Evolutionary conservation across 2,329 filamentous ascomycete genomes (phyloP).

Genomic region (Massarina eburnea): DNA sequence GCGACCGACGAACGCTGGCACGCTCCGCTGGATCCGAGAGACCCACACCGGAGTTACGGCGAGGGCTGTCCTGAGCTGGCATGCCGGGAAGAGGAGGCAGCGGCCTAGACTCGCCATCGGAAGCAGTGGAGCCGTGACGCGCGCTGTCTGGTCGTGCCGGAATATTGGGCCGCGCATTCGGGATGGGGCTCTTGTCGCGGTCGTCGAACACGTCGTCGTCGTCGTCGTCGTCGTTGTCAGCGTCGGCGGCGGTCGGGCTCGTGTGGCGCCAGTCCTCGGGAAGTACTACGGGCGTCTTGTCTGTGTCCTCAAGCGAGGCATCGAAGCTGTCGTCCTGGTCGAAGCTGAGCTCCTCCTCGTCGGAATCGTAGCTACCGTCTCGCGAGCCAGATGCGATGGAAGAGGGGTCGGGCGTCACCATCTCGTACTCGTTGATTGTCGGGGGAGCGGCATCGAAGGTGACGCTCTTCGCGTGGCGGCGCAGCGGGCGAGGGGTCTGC

Average conservation of each 20-base stretch:
- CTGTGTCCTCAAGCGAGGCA: slow-evolving; percentile 89
- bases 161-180: slow-evolving; percentile 52
- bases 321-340: slow-evolving; percentile 87
- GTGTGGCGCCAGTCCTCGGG: slow-evolving; percentile 92
- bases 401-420: slow-evolving; percentile 95
- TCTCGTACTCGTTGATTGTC: slow-evolving; percentile 96
- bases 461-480: slow-evolving; percentile 92
- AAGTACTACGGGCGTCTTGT: slow-evolving; percentile 96
- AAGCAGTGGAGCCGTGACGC: slow-evolving; percentile 72
- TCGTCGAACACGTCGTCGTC: slow-evolving; percentile 70
- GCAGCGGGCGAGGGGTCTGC: slow-evolving; percentile 67
- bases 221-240: slow-evolving; percentile 52
- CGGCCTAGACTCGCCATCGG: slow-evolving; percentile 79
- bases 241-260: slow-evolving; percentile 65
- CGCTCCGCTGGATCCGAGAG: slow-evolving; percentile 72
- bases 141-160: slow-evolving; percentile 46
- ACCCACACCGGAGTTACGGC: slow-evolving; percentile 61
- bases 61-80: slow-evolving; percentile 56
- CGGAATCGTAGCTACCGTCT: slow-evolving; percentile 88
- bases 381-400: slow-evolving; percentile 86
- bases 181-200: slow-evolving; percentile 66
- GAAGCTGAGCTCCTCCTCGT: slow-evolving; percentile 68
- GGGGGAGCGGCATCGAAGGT: slow-evolving; percentile 94
- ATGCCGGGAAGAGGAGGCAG: slow-evolving; percentile 81
- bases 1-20: slow-evolving; percentile 66